Evolutionary conservation across 2,329 filamentous ascomycete species (phyloP).

Genomic region (Talaromyces sp.): DNA sequence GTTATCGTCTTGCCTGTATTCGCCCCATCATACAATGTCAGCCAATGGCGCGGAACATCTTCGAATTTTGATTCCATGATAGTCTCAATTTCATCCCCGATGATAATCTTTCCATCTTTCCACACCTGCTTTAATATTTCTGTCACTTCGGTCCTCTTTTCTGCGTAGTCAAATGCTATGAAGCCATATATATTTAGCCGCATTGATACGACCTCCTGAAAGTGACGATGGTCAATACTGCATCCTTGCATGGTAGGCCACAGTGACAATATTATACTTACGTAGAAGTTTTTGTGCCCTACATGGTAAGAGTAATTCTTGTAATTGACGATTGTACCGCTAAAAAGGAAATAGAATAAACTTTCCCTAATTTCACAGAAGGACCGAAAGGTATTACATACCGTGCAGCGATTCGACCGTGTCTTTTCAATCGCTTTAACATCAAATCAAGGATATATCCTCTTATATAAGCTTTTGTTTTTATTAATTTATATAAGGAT

Average conservation of each 20-base stretch:
- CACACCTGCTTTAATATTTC: conserved; percentile 23
- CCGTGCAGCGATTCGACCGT: conserved; percentile 17
- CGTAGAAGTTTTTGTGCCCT: conserved; percentile 16
- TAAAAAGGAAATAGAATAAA: not conserved
- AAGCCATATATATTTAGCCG: conserved; percentile 17
- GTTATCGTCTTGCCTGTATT: conserved; percentile 47
- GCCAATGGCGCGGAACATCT: conserved; percentile 46
- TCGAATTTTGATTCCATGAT: conserved; percentile 44
- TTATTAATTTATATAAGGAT: no score
- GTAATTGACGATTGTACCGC: conserved; percentile 19
- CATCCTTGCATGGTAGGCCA: not conserved
- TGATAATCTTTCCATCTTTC: conserved; percentile 43
- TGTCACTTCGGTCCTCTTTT: conserved; percentile 17
- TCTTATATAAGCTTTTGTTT: conserved; percentile 44
- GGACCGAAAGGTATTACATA: conserved; percentile 5
- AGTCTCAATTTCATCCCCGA: conserved; percentile 43
- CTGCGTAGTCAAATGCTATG: conserved; percentile 16
- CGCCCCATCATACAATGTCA: conserved; percentile 42
- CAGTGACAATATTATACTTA: conserved; percentile 5
- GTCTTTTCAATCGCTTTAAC: conserved; percentile 6
- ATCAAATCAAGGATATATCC: conserved; percentile 42
- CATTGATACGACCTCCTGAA: conserved; percentile 14
- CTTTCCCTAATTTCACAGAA: not conserved
- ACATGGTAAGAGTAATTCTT: conserved; percentile 10
- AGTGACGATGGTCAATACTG: not conserved